Evolutionary conservation across 2,329 filamentous ascomycete species (phyloP).

Genomic region (Xylaria sp.): DNA sequence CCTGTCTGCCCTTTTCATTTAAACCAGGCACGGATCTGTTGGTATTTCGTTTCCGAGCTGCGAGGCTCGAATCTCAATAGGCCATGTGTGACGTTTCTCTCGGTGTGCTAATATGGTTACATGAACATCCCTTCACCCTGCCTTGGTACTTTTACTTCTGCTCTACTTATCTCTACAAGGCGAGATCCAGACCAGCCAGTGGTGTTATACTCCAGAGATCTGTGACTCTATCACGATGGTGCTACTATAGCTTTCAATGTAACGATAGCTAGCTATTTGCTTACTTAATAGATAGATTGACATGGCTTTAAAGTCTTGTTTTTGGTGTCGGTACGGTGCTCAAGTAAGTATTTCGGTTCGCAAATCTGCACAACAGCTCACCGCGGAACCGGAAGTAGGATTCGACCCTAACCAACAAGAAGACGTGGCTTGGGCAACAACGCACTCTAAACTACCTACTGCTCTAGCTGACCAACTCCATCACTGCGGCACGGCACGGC

Average conservation of each 20-base stretch:
- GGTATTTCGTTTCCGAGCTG: background rate
- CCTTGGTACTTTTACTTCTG: background rate
- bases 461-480: conserved; percentile 21
- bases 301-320: background rate
- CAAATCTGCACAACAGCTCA: conserved; percentile 3
- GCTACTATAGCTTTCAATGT: background rate
- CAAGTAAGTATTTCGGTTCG: background rate
- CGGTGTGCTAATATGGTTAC: conserved; percentile 3
- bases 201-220: background rate
- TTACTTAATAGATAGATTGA: background rate
- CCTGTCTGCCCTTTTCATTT: background rate
- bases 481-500: conserved; percentile 33
- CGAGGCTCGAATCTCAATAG: background rate
- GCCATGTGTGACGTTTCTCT: conserved; percentile 9
- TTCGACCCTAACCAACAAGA: background rate
- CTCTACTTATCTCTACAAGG: background rate
- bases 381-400: conserved; percentile 24
- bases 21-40: conserved; percentile 4
- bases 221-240: background rate
- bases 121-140: background rate
- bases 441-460: conserved; percentile 1
- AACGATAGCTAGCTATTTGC: background rate
- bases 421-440: background rate
- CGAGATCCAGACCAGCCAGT: background rate
- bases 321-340: background rate